Conservation (phyloP, 2,329 filamentous ascomycete species). For the Clonostachys chloroleuca region DNA sequence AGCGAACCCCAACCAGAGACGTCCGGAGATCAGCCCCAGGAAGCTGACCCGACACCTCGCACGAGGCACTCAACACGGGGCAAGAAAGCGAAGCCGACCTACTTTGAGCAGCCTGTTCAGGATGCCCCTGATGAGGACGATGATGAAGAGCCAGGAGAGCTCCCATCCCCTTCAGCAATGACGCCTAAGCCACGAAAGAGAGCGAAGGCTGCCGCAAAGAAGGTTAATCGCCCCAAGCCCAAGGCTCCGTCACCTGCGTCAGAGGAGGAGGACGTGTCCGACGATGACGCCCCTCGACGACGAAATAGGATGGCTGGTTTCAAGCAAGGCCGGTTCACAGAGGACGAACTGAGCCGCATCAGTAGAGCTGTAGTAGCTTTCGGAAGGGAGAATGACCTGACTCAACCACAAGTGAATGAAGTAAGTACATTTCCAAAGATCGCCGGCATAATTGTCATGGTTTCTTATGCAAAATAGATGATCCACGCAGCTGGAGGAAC, state of each 20-base stretch:
- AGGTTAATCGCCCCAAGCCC: slow-evolving; percentile 2
- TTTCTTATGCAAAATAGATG: slow-evolving; percentile 17
- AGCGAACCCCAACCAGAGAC: background rate
- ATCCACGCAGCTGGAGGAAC: slow-evolving; percentile 28
- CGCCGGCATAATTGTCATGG: background rate
- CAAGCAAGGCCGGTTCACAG: slow-evolving; percentile 35
- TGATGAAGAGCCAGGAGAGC: slow-evolving; percentile 4
- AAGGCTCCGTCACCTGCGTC: slow-evolving; percentile 12
- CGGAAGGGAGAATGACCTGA: slow-evolving; percentile 33
- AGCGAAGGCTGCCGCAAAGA: slow-evolving; percentile 19
- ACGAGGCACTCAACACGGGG: slow-evolving; percentile 26
- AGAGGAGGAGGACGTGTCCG: slow-evolving; percentile 9
- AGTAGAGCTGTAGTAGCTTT: slow-evolving; percentile 36
- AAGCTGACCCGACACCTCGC: slow-evolving; percentile 2
- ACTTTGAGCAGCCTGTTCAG: slow-evolving; percentile 24
- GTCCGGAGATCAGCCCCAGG: slow-evolving; percentile 2
- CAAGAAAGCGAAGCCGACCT: slow-evolving; percentile 45
- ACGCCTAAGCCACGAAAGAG: slow-evolving; percentile 19
- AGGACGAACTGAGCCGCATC: slow-evolving; percentile 35
- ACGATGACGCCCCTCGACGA: slow-evolving; percentile 4
- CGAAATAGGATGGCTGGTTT: slow-evolving; percentile 17
- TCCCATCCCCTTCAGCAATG: slow-evolving; percentile 25
- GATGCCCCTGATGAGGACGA: slow-evolving; percentile 5
- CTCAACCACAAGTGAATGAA: slow-evolving; percentile 40
- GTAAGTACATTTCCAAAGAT: slow-evolving; percentile 24